These are phyloP conservation scores for Paramecium primaurelia DNA, from an alignment of 73 alveolate genomes.

Conservation along the genomic window DNA sequence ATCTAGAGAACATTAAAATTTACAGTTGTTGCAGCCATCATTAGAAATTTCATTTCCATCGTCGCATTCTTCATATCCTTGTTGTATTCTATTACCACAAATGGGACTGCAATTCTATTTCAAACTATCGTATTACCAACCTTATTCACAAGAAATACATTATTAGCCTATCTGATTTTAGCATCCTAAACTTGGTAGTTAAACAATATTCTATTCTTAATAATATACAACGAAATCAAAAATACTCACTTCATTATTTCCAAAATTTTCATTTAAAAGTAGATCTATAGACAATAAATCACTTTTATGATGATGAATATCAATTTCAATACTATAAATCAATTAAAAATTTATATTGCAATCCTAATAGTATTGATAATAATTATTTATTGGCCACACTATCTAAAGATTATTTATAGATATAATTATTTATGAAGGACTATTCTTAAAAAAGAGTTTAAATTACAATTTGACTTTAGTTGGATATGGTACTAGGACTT, in stretches of 20 bases:
- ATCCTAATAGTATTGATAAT: background rate
- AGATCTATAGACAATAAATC: background rate
- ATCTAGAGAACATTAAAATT: background rate
- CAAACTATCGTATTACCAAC: background rate
- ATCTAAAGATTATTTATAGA: background rate
- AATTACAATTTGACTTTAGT: background rate
- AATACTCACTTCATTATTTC: background rate
- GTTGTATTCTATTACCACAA: background rate
- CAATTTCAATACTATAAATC: background rate
- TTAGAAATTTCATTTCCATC: background rate
- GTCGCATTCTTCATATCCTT: background rate
- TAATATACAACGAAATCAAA: background rate
- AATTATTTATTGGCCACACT: background rate
- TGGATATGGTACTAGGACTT: background rate
- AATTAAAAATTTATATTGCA: background rate
- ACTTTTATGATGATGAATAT: background rate
- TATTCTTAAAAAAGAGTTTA: background rate
- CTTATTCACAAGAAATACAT: background rate
- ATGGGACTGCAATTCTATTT: background rate
- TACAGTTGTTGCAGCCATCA: background rate
- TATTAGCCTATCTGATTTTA: background rate
- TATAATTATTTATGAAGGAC: background rate
- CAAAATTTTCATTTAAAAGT: background rate
- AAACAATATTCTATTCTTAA: background rate
- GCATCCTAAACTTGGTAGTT: background rate